Evolutionary conservation across 805 yeast species (phyloP).

Genomic region (Wickerhamiella dianesei): DNA sequence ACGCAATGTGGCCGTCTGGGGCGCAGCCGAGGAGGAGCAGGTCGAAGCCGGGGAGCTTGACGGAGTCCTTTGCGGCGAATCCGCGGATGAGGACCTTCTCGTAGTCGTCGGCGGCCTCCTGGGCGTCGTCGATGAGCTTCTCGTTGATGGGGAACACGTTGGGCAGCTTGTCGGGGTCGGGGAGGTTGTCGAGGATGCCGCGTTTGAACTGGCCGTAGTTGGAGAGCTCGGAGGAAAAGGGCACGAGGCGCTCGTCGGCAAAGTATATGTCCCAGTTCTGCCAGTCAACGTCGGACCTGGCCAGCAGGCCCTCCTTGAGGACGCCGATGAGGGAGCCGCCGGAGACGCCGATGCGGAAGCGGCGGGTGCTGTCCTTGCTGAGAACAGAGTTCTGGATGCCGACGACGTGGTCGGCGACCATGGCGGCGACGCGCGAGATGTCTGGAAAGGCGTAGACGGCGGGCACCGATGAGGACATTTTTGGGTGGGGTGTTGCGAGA

Average conservation of each 20-base stretch:
- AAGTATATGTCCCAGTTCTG: conserved; percentile 90
- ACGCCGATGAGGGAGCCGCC: conserved; percentile 90
- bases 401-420: conserved; percentile 89
- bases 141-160: conserved; percentile 75
- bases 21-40: conserved; percentile 88
- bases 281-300: conserved; percentile 72
- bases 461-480: conserved; percentile 88
- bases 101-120: conserved; percentile 87
- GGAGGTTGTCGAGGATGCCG: conserved; percentile 59
- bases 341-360: conserved; percentile 81
- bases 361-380: conserved; percentile 27
- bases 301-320: conserved; percentile 69
- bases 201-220: conserved; percentile 85
- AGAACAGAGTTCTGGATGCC: conserved; percentile 72
- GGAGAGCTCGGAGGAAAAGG: conserved; percentile 67
- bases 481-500: neutral
- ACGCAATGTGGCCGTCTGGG: conserved; percentile 96
- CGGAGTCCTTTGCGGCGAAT: conserved; percentile 93
- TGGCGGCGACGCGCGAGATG: conserved; percentile 82
- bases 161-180: conserved; percentile 41
- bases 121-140: conserved; percentile 41
- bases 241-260: conserved; percentile 92
- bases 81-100: conserved; percentile 76
- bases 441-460: conserved; percentile 86
- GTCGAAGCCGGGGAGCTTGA: conserved; percentile 90